These are phyloP conservation scores for Microsporum audouinii DNA, from an alignment of 2,329 filamentous ascomycete species.

Conservation along the genomic window DNA sequence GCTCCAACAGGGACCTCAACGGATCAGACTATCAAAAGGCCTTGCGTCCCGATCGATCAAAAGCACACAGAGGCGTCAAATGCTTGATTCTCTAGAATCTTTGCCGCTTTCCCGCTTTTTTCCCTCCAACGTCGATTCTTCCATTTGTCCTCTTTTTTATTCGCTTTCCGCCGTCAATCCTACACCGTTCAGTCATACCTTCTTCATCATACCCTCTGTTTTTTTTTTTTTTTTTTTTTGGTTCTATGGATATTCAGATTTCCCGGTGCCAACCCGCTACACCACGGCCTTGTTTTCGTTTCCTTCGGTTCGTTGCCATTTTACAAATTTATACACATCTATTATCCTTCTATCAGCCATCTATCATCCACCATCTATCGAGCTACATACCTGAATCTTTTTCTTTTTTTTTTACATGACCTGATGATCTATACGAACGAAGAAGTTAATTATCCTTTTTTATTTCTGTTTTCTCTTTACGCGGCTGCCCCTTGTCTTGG, in stretches of 20 bases:
- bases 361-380: background rate
- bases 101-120: background rate
- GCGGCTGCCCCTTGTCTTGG: background rate
- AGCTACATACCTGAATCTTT: background rate
- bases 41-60: constrained; percentile 30
- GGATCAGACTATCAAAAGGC: constrained; percentile 30
- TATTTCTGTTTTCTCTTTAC: background rate
- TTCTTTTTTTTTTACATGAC: background rate
- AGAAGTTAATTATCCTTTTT: constrained; percentile 6
- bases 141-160: background rate
- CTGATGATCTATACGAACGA: constrained; percentile 8
- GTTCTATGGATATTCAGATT: background rate
- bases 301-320: background rate
- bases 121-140: background rate
- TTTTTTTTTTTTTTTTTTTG: background rate
- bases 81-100: constrained; percentile 29
- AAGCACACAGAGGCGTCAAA: constrained; percentile 27
- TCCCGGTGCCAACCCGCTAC: background rate
- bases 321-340: background rate
- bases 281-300: background rate
- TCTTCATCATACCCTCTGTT: background rate
- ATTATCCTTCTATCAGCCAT: background rate
- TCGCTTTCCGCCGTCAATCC: background rate
- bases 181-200: background rate
- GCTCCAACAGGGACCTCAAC: constrained; percentile 12